Conservation (phyloP, 345 rosid species). For the Gossypium herbaceum region DNA sequence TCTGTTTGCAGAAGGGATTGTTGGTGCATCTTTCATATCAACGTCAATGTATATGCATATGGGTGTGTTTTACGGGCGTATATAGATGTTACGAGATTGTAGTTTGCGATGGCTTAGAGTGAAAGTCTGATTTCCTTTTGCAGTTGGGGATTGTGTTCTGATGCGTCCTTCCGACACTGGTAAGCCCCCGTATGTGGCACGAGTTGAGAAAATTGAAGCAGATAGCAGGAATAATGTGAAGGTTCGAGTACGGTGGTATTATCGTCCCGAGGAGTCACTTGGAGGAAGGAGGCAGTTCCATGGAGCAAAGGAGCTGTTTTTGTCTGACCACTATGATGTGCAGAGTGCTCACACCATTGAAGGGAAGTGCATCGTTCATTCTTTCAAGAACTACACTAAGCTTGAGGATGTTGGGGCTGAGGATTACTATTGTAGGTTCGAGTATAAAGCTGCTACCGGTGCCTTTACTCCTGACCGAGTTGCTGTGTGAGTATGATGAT, state of each 20-base stretch:
- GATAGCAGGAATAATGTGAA: conserved; percentile 64
- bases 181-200: conserved; percentile 78
- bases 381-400: conserved; percentile 71
- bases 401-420: conserved; percentile 76
- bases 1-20: background rate
- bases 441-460: conserved; percentile 83
- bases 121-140: conserved; percentile 18
- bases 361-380: conserved; percentile 82
- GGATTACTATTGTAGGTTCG: conserved; percentile 83
- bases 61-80: background rate
- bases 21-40: background rate
- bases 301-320: conserved; percentile 84
- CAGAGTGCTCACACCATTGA: conserved; percentile 86
- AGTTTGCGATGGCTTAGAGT: conserved; percentile 7
- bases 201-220: conserved; percentile 73
- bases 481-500: conserved; percentile 69
- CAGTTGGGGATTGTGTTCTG: conserved; percentile 80
- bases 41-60: background rate
- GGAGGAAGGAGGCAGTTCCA: conserved; percentile 92
- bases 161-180: conserved; percentile 82
- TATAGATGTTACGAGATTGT: background rate
- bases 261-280: conserved; percentile 83
- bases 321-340: conserved; percentile 80
- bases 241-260: conserved; percentile 82
- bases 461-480: conserved; percentile 80